Percentiles rank a stretch among this genome's conserved stretches.
Evolutionary conservation across 306 rosid species (phyloP).

Genomic region (Lathyrus aphaca): DNA sequence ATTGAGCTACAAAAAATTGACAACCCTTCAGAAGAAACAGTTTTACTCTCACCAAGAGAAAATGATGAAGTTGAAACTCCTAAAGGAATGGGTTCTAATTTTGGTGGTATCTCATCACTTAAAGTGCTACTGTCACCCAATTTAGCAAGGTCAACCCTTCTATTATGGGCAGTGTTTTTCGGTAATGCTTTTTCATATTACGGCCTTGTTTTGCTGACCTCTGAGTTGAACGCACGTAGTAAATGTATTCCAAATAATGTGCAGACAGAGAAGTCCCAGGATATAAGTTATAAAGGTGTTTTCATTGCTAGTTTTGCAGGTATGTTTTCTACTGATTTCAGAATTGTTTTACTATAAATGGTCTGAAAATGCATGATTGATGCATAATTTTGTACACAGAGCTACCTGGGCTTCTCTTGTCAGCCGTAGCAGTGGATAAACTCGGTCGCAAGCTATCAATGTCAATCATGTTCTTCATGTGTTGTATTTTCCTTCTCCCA

Average conservation of each 20-base stretch:
- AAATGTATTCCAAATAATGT: slow-evolving; percentile 52
- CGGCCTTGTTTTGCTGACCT: slow-evolving; percentile 93
- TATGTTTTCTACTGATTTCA: slow-evolving; percentile 40
- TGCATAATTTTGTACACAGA: slow-evolving; percentile 62
- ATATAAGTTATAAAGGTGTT: slow-evolving; percentile 62
- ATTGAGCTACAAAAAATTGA: slow-evolving; percentile 51
- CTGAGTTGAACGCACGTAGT: slow-evolving; percentile 69
- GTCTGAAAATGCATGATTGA: slow-evolving; percentile 43
- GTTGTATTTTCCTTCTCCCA: slow-evolving; percentile 81
- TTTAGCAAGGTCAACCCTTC: slow-evolving; percentile 76
- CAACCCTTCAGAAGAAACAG: slow-evolving; percentile 57
- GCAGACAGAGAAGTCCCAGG: slow-evolving; percentile 54
- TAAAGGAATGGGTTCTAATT: slow-evolving; percentile 45
- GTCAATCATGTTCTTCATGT: slow-evolving; percentile 83
- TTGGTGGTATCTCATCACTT: slow-evolving; percentile 62
- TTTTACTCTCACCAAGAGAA: slow-evolving; percentile 56
- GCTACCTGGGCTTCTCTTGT: slow-evolving; percentile 82
- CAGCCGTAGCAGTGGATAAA: slow-evolving; percentile 83
- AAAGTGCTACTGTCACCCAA: slow-evolving; percentile 73
- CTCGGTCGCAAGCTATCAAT: slow-evolving; percentile 87
- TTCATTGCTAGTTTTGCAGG: slow-evolving; percentile 96
- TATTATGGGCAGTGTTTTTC: slow-evolving; percentile 87
- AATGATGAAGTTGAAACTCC: slow-evolving; percentile 45
- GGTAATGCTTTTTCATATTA: slow-evolving; percentile 96
- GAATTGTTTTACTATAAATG: slow-evolving; percentile 22